phyloP scores from a whole-genome alignment of 441 rosid genomes.

The Francoa sonchifolia region DNA sequence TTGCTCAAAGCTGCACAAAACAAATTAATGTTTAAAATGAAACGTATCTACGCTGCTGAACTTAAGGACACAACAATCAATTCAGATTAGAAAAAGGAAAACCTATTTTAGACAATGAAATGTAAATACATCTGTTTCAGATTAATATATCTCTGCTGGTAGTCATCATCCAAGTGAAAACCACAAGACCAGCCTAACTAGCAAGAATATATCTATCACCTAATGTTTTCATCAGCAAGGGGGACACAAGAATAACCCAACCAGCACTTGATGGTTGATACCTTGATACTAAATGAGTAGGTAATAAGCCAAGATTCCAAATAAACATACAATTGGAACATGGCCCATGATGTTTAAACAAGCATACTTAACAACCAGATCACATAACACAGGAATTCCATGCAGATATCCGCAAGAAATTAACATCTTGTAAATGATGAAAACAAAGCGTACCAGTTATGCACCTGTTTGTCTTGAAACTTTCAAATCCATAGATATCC shows the following conservation, averaged over 20 bases:
- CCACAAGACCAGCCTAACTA: slow-evolving; percentile 3
- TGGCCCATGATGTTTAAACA: slow-evolving; percentile 4
- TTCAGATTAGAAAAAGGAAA: not conserved
- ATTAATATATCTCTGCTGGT: not conserved
- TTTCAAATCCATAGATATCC: slow-evolving; percentile 74
- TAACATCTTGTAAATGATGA: slow-evolving; percentile 26
- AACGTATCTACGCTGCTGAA: too few species aligned
- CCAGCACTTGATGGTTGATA: too few species aligned
- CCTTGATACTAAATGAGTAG: too few species aligned
- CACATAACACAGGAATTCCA: slow-evolving; percentile 16
- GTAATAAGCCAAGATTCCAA: not conserved
- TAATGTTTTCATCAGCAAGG: slow-evolving; percentile 1
- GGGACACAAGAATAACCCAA: too few species aligned
- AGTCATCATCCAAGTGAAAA: slow-evolving; percentile 1
- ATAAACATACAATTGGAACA: not conserved
- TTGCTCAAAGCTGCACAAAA: slow-evolving; percentile 58
- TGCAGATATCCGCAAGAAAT: slow-evolving; percentile 20
- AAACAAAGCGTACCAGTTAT: slow-evolving; percentile 85
- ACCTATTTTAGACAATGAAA: not conserved
- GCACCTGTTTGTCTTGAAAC: slow-evolving; percentile 99
- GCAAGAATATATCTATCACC: slow-evolving; percentile 5
- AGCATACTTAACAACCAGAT: slow-evolving; percentile 11
- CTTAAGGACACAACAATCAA: too few species aligned
- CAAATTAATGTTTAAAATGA: slow-evolving; percentile 9
- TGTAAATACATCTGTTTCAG: not conserved